Conservation (phyloP, 208 protist genomes). For the Leishmania major region DNA sequence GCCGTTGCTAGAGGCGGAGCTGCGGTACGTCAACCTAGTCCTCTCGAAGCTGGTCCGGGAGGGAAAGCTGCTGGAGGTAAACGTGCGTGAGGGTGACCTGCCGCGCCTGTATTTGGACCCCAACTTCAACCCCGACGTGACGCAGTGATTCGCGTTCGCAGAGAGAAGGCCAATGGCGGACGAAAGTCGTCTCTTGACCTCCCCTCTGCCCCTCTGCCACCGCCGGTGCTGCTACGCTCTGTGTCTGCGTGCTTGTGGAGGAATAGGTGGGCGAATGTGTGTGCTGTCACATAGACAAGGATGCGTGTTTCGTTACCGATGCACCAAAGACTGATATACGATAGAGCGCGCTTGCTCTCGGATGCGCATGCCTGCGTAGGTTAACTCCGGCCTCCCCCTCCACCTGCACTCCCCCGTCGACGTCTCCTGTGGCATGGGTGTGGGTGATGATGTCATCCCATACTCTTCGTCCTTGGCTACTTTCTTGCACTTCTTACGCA, state of each 20-base stretch:
- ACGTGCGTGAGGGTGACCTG: conserved; percentile 62
- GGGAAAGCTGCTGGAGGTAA: conserved; percentile 86
- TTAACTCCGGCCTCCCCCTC: background rate
- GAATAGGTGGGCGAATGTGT: background rate
- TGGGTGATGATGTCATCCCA: background rate
- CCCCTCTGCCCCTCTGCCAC: too few relatives aligned
- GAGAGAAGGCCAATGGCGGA: background rate
- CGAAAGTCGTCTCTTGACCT: background rate
- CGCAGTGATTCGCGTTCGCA: conserved; percentile 16
- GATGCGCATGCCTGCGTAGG: background rate
- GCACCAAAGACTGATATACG: background rate
- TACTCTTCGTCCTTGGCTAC: background rate
- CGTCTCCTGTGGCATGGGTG: background rate
- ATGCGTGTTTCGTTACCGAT: background rate
- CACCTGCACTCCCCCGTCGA: background rate
- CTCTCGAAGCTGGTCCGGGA: conserved; percentile 80
- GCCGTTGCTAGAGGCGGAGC: conserved; percentile 79
- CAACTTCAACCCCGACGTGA: conserved; percentile 85
- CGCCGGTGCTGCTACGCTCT: background rate
- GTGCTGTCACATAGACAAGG: background rate
- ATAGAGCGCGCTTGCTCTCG: background rate
- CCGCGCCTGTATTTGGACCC: conserved; percentile 82
- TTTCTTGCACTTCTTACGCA: background rate
- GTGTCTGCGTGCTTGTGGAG: background rate
- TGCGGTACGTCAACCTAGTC: conserved; percentile 80